phyloP scores from a whole-genome alignment of 2,329 filamentous ascomycete species.

The Fusarium camptoceras region DNA sequence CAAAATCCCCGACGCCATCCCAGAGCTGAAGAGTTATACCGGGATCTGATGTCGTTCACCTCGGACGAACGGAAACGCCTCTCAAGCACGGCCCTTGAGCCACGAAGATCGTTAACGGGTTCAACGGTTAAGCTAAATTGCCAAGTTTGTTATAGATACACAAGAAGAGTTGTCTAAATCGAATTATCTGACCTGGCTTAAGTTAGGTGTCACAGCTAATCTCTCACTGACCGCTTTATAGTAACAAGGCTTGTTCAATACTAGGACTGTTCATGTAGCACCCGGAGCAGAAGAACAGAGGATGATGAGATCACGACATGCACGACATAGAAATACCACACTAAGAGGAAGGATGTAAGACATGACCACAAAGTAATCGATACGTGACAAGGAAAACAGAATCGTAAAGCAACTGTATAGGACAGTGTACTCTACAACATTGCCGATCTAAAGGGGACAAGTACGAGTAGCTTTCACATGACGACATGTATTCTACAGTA shows the following conservation, averaged over 20 bases:
- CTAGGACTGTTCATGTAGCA: not conserved
- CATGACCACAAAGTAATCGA: not conserved
- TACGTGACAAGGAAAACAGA: not conserved
- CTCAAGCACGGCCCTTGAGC: not conserved
- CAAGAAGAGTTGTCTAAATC: not conserved
- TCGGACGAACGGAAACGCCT: conserved; percentile 20
- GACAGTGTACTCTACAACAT: not conserved
- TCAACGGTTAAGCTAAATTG: not conserved
- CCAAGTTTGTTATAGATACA: not conserved
- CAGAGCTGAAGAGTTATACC: not conserved
- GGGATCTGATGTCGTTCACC: not conserved
- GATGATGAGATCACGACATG: not conserved
- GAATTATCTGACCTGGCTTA: not conserved
- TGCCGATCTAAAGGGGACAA: fast-evolving
- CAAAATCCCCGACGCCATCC: not conserved
- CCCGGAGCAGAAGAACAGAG: not conserved
- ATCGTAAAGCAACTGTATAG: not conserved
- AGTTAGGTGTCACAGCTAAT: not conserved
- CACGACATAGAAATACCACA: not conserved
- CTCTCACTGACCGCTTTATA: not conserved
- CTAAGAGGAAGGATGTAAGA: not conserved
- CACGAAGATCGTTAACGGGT: not conserved
- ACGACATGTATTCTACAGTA: not conserved
- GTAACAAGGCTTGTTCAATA: not conserved
- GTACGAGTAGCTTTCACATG: not conserved